Evolutionary conservation across 805 yeast genomes (phyloP).

Genomic region (Metschnikowia arizonensis): DNA sequence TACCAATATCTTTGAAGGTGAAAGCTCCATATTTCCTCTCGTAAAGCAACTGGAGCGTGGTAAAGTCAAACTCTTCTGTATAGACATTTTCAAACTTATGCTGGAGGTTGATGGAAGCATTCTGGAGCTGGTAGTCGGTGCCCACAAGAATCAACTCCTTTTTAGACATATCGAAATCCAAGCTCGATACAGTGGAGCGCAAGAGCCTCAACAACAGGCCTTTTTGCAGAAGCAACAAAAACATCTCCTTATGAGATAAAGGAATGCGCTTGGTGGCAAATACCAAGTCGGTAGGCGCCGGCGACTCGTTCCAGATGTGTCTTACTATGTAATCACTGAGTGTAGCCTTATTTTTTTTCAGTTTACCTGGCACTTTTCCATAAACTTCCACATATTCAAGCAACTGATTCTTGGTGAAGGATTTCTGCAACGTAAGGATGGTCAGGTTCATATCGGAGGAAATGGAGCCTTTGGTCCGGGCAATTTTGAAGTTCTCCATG

Average conservation of each 20-base stretch:
- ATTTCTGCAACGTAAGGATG: slow-evolving; percentile 6
- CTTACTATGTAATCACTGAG: slow-evolving; percentile 27
- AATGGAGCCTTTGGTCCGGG: neutral
- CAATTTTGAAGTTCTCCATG: slow-evolving; percentile 9
- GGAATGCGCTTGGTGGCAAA: slow-evolving; percentile 31
- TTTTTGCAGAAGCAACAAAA: slow-evolving; percentile 35
- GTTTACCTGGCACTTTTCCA: neutral
- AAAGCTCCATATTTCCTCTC: slow-evolving; percentile 26
- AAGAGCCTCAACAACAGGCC: slow-evolving; percentile 39
- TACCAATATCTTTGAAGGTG: slow-evolving; percentile 25
- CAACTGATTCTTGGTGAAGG: slow-evolving; percentile 17
- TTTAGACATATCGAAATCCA: slow-evolving; percentile 32
- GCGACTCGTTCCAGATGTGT: slow-evolving; percentile 33
- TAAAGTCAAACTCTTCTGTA: slow-evolving; percentile 31
- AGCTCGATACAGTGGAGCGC: slow-evolving; percentile 38
- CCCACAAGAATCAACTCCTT: slow-evolving; percentile 34
- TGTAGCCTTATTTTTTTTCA: slow-evolving; percentile 14
- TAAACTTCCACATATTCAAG: slow-evolving; percentile 8
- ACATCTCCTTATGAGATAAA: slow-evolving; percentile 36
- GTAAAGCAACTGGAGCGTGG: slow-evolving; percentile 25
- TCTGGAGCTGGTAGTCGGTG: slow-evolving; percentile 37
- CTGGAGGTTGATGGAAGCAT: slow-evolving; percentile 41
- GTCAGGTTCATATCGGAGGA: slow-evolving; percentile 7
- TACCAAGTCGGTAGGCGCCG: slow-evolving; percentile 22
- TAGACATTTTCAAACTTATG: slow-evolving; percentile 26